Percentiles rank a stretch among this genome's conserved stretches.
Evolutionary conservation across 345 rosid genomes (phyloP).

Genomic region (Populus ilicifolia): DNA sequence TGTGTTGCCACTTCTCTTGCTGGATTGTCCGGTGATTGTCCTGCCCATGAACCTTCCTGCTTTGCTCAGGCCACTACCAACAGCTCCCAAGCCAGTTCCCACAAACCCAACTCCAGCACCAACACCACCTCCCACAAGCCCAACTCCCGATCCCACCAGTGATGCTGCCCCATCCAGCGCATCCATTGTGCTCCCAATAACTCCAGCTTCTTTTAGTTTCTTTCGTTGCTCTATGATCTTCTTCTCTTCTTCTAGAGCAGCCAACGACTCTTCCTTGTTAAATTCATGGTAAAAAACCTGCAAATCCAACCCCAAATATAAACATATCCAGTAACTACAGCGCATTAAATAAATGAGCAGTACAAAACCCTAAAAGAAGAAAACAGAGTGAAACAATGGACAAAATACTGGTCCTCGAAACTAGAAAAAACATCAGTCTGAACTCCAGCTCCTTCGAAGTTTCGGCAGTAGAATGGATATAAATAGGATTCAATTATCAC

Average conservation of each 20-base stretch:
- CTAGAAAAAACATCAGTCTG: background rate
- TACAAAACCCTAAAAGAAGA: background rate
- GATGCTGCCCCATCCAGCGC: conserved; percentile 69
- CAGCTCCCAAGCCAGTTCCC: conserved; percentile 66
- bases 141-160: conserved; percentile 54
- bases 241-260: conserved; percentile 86
- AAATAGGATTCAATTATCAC: background rate
- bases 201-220: conserved; percentile 85
- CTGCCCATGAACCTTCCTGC: conserved; percentile 87
- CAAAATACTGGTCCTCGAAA: background rate
- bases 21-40: conserved; percentile 70
- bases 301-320: background rate
- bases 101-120: conserved; percentile 74
- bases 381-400: background rate
- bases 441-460: no score
- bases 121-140: conserved; percentile 62
- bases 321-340: background rate
- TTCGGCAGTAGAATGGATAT: background rate
- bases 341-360: background rate
- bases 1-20: conserved; percentile 67
- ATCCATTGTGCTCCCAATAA: conserved; percentile 90
- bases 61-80: conserved; percentile 76
- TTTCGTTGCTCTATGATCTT: conserved; percentile 68
- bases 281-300: conserved; percentile 71
- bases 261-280: conserved; percentile 73